Evolutionary conservation across 192 early-diverging fungal genomes (phyloP), one percentile per base, ranked within the genome.

Genomic region (Entomortierella beljakovae): DNA sequence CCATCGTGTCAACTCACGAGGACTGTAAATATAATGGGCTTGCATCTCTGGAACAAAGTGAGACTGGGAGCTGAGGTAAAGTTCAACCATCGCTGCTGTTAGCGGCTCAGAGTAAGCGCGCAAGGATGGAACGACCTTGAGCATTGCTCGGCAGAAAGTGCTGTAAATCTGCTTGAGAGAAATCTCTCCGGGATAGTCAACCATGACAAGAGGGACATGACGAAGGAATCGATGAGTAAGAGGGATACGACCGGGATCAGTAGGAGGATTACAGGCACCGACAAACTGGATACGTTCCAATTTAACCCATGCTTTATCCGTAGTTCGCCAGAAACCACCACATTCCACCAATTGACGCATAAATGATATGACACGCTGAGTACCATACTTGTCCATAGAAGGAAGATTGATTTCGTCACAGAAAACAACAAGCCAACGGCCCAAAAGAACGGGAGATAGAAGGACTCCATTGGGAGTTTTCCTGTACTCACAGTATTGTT

Each of bases 391-490:
- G 86, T 99, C 98, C 16, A 85, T 84, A 20, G 95, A 94, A 0
- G 98, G 98, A 76, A 99, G 83, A 71, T 99, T 99, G 82, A 99
- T 96, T 88, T 99, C 98, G 80, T 99, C 98, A 81, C 98, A 99
- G 82, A 99, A 99, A 52, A 99, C 86, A 11, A 99, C 97, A 26
- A 99, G 88, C 97, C 97, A 99, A 29, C 94, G 89, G 42, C 95
- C 96, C 23, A 94, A 85, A 34, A 90, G 76, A 2, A 87, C 80
- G 26, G 98, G 98, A 1, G 94, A 88, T 65, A 99, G 71, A 4
- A 98, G 88, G 23, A 94, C 87, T 52, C 98, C 98, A 55, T 89
- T 91, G 22, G 98, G 93, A 37, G 96, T 98, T 83, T 96, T 96
- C 34, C 95, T 90, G 81, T 97, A 98, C 82, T 99, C 97, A 82